Percentiles rank a stretch among this genome's conserved stretches.
phyloP scores from a whole-genome alignment of 352 stramenopile genomes.

The Globisporangium recalcitrans region DNA sequence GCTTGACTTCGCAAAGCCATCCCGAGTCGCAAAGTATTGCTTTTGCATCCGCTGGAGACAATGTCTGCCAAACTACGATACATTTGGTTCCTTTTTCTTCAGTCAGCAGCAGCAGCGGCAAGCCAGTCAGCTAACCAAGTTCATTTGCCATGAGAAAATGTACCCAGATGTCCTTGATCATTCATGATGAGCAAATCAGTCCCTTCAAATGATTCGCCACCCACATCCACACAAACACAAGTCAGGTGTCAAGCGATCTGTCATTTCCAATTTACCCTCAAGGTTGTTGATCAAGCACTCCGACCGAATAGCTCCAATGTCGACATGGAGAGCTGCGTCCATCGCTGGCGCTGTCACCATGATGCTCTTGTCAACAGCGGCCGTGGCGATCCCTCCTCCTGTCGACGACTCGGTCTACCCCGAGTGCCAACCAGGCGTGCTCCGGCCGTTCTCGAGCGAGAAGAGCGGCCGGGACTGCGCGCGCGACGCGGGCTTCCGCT shows the following conservation, averaged over 20 bases:
- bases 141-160: neutral
- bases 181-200: conserved; percentile 1
- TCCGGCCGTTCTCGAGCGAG: conserved; percentile 6
- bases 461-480: conserved; percentile 5
- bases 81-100: no score
- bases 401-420: neutral
- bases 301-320: neutral
- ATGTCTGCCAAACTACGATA: neutral
- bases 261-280: neutral
- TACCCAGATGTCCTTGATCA: neutral
- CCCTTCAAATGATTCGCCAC: neutral
- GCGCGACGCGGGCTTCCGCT: conserved; percentile 1
- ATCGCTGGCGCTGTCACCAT: neutral
- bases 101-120: no score
- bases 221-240: neutral
- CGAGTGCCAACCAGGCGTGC: conserved; percentile 1
- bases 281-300: neutral
- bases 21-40: neutral
- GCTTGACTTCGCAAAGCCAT: neutral
- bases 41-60: neutral
- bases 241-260: neutral
- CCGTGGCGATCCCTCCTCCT: neutral
- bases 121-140: no score
- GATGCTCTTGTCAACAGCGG: neutral
- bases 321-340: neutral